Evolutionary conservation across 306 rosid species (phyloP).

Genomic region (Quillaja saponaria): DNA sequence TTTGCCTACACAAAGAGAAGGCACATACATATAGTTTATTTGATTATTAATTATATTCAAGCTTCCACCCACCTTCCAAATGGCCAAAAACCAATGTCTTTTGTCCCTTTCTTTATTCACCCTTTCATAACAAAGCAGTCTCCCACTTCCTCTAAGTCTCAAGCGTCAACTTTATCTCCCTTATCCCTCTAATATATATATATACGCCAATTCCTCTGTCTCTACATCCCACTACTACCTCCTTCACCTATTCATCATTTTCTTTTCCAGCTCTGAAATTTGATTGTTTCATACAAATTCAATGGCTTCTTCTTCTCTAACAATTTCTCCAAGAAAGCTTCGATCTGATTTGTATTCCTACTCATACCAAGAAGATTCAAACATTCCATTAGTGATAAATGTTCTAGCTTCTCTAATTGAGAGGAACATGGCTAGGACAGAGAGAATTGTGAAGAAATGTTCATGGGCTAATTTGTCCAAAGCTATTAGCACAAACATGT

Average conservation of each 20-base stretch:
- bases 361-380: conserved; percentile 66
- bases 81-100: conserved; percentile 40
- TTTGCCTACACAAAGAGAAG: conserved; percentile 42
- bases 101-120: conserved; percentile 15
- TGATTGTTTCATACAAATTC: conserved; percentile 16
- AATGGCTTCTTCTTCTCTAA: conserved; percentile 15
- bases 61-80: conserved; percentile 73
- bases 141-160: neutral
- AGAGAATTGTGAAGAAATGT: conserved; percentile 62
- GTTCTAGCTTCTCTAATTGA: conserved; percentile 84
- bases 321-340: conserved; percentile 76
- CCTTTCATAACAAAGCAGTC: neutral
- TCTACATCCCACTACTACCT: too few relatives aligned
- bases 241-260: conserved; percentile 15
- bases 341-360: conserved; percentile 75
- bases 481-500: conserved; percentile 43
- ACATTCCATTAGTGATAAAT: conserved; percentile 66
- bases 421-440: conserved; percentile 75
- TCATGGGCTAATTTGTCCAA: conserved; percentile 42
- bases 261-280: conserved; percentile 24
- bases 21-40: conserved; percentile 40
- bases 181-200: conserved; percentile 37
- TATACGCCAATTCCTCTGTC: too few relatives aligned
- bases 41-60: conserved; percentile 22
- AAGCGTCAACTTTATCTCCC: conserved; percentile 21